A percentile compares a stretch with the other conserved stretches of the same genome.
phyloP scores from a whole-genome alignment of 208 protist genomes.

The Acanthamoeba lenticulata region DNA sequence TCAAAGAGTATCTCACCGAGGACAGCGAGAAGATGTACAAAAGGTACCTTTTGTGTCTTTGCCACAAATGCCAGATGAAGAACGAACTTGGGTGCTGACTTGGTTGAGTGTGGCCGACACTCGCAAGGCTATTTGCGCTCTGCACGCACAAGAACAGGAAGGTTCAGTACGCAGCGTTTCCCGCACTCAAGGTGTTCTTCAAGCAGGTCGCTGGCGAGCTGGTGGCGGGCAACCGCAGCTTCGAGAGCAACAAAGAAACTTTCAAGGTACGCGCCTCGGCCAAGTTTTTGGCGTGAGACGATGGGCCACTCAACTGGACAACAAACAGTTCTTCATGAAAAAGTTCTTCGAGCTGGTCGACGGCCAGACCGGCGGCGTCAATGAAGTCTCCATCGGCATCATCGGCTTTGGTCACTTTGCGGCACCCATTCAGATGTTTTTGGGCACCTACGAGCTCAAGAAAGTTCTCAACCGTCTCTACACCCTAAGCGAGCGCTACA shows the following conservation, averaged over 20 bases:
- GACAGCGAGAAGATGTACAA: slow-evolving; percentile 74
- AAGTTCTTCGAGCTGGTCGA: slow-evolving; percentile 74
- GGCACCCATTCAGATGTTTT: slow-evolving; percentile 63
- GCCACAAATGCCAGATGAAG: no score
- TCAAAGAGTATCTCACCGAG: slow-evolving; percentile 74
- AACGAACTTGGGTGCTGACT: no score
- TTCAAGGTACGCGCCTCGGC: slow-evolving; percentile 45
- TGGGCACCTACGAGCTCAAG: slow-evolving; percentile 70
- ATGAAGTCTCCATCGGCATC: slow-evolving; percentile 64
- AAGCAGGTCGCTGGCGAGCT: slow-evolving; percentile 68
- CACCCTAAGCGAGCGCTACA: slow-evolving; percentile 59
- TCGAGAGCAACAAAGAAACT: slow-evolving; percentile 72
- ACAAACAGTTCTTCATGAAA: slow-evolving; percentile 76
- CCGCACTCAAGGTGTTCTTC: slow-evolving; percentile 71
- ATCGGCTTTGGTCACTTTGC: slow-evolving; percentile 66
- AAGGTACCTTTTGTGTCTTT: not conserved
- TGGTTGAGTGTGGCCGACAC: not conserved
- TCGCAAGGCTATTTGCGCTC: not conserved
- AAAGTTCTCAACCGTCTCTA: slow-evolving; percentile 46
- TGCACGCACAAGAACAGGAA: slow-evolving; percentile 75
- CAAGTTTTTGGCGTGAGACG: not conserved
- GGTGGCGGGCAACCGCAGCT: slow-evolving; percentile 51
- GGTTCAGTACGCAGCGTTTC: slow-evolving; percentile 66
- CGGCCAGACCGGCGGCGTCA: slow-evolving; percentile 65
- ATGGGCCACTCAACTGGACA: not conserved